Conservation (phyloP, 1,284 basidiomycete species). For the Xerocomus cyaneibrunnescens region DNA sequence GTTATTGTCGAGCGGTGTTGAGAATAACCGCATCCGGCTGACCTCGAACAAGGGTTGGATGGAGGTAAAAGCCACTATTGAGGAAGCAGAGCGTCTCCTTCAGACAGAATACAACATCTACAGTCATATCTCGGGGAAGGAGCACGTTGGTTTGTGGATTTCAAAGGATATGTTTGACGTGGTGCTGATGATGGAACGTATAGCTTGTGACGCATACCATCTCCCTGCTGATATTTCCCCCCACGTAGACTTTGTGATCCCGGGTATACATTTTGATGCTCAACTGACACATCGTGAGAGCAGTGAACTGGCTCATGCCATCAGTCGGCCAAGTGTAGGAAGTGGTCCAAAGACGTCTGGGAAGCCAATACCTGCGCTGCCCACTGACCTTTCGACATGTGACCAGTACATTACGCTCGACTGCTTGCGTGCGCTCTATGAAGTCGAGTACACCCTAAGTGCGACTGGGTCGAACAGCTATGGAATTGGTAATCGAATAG, state of each 20-base stretch:
- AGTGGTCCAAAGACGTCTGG: slow-evolving; percentile 26
- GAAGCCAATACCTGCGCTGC: slow-evolving; percentile 1
- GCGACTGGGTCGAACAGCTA: slow-evolving; percentile 35
- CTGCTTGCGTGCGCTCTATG: slow-evolving; percentile 41
- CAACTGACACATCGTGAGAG: slow-evolving; percentile 17
- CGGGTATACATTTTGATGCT: slow-evolving; percentile 28
- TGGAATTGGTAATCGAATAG: slow-evolving; percentile 29
- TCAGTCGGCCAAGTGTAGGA: background rate
- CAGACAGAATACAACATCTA: slow-evolving; percentile 35
- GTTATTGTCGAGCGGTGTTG: slow-evolving; percentile 40
- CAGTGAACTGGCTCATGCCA: background rate
- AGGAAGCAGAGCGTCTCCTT: slow-evolving; percentile 40
- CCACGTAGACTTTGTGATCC: slow-evolving; percentile 34
- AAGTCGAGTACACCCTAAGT: slow-evolving; percentile 28
- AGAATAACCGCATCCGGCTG: slow-evolving; percentile 31
- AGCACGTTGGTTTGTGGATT: slow-evolving; percentile 39
- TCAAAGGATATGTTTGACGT: slow-evolving; percentile 9
- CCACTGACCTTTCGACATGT: slow-evolving; percentile 31
- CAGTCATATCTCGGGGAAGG: slow-evolving; percentile 38
- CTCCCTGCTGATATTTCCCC: slow-evolving; percentile 26
- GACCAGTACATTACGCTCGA: slow-evolving; percentile 37
- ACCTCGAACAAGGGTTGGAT: slow-evolving; percentile 43
- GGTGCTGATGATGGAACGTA: slow-evolving; percentile 5
- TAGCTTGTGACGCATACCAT: slow-evolving; percentile 32
- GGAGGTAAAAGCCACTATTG: slow-evolving; percentile 38